Evolutionary conservation across 495 filamentous ascomycete species (phyloP).

Genomic region (Hypoxylon lenormandii): DNA sequence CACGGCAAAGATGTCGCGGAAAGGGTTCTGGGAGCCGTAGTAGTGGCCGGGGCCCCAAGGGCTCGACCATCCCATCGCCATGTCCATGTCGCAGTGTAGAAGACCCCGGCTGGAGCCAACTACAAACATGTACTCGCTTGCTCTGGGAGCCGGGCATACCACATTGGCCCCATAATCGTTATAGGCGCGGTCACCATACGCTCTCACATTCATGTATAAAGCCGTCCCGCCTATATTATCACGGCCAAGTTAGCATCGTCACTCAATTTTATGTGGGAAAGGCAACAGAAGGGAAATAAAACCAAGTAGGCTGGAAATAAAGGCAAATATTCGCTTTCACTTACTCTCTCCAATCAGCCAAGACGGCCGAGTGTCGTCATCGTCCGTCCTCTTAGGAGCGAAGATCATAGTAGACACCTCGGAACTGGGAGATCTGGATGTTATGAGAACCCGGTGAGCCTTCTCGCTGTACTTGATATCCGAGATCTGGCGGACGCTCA

Average conservation of each 20-base stretch:
- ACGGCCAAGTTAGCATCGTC: neutral
- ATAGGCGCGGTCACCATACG: too few species aligned
- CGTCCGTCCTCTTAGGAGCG: slow-evolving; percentile 14
- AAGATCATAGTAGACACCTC: slow-evolving; percentile 16
- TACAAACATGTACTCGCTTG: slow-evolving; percentile 42
- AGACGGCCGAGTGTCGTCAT: slow-evolving; percentile 17
- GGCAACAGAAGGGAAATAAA: neutral
- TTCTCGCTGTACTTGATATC: slow-evolving; percentile 51
- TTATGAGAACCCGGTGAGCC: slow-evolving; percentile 46
- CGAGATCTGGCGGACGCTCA: slow-evolving; percentile 21
- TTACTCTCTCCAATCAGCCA: slow-evolving; percentile 33
- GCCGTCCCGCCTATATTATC: neutral
- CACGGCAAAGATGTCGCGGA: slow-evolving; percentile 39
- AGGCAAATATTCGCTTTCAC: slow-evolving; percentile 1
- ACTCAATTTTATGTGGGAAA: neutral
- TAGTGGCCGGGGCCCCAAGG: neutral
- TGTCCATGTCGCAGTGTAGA: slow-evolving; percentile 5
- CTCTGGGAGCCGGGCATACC: slow-evolving; percentile 34
- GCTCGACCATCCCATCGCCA: slow-evolving; percentile 1
- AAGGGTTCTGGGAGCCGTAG: slow-evolving; percentile 4
- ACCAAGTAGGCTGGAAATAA: too few species aligned
- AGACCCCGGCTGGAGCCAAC: slow-evolving; percentile 54
- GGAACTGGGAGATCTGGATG: slow-evolving; percentile 22
- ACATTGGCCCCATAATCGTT: slow-evolving; percentile 28
- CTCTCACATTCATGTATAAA: neutral